Conservation (phyloP, 2,329 filamentous ascomycete species). For the Alternaria infectoria region DNA sequence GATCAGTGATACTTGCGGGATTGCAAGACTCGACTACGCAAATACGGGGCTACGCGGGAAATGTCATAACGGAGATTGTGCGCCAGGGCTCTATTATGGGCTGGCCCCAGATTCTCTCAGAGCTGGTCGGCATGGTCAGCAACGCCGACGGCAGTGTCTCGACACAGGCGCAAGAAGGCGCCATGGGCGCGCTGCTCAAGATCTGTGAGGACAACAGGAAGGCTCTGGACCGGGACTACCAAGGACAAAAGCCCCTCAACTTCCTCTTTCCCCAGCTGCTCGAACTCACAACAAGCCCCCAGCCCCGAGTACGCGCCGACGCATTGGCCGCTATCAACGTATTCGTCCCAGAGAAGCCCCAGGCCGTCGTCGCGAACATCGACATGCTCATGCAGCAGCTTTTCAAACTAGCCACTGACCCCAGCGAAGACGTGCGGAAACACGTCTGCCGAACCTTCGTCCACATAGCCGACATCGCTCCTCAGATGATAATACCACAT, state of each 20-base stretch:
- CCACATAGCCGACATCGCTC: constrained; percentile 85
- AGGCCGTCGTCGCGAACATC: constrained; percentile 79
- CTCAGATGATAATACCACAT: constrained; percentile 89
- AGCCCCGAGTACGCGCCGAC: constrained; percentile 77
- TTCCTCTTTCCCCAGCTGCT: constrained; percentile 91
- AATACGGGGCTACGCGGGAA: constrained; percentile 88
- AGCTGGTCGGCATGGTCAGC: constrained; percentile 78
- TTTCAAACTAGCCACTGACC: constrained; percentile 79
- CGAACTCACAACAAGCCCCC: constrained; percentile 78
- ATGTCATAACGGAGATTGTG: constrained; percentile 91
- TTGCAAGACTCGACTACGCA: constrained; percentile 82
- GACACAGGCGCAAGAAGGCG: constrained; percentile 82
- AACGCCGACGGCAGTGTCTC: constrained; percentile 73
- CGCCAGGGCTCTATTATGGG: constrained; percentile 81
- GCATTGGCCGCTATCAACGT: constrained; percentile 88
- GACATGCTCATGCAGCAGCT: constrained; percentile 83
- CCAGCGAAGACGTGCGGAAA: constrained; percentile 80
- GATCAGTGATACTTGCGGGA: constrained; percentile 76
- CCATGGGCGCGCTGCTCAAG: constrained; percentile 90
- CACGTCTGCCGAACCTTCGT: constrained; percentile 95
- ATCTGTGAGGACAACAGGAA: constrained; percentile 96
- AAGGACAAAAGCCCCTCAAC: constrained; percentile 85
- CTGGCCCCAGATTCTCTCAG: constrained; percentile 89
- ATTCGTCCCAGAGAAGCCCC: constrained; percentile 84
- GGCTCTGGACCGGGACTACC: constrained; percentile 83